Percentiles rank a stretch among this genome's conserved stretches.
Evolutionary conservation across 164 flowering plant species (phyloP).

Genomic region (Piper longum): DNA sequence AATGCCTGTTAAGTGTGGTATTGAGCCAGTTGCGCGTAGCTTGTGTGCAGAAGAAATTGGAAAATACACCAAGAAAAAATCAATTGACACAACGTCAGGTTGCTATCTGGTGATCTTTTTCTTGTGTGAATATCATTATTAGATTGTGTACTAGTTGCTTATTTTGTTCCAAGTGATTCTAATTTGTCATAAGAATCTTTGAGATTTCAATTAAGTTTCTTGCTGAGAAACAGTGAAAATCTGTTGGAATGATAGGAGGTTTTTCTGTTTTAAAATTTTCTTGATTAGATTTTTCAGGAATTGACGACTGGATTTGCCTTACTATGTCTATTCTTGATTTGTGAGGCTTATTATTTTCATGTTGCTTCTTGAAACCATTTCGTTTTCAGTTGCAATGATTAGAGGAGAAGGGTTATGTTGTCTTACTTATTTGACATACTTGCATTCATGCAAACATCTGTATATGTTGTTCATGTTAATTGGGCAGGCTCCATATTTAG

Average conservation of each 20-base stretch:
- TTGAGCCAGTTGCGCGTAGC: not conserved
- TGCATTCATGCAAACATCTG: too few relatives aligned
- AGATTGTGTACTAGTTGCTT: not conserved
- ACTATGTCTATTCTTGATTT: not conserved
- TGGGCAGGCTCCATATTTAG: not conserved
- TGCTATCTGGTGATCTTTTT: not conserved
- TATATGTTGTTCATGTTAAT: not conserved
- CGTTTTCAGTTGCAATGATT: not conserved
- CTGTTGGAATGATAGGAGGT: too few relatives aligned
- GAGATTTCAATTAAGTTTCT: too few relatives aligned
- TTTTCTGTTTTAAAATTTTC: too few relatives aligned
- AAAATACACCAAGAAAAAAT: conserved; percentile 5
- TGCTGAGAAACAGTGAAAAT: too few relatives aligned
- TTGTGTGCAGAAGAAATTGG: not conserved
- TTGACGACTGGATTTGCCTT: too few relatives aligned
- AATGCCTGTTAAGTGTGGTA: conserved; percentile 1
- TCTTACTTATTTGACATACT: not conserved
- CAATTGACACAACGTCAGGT: conserved; percentile 9
- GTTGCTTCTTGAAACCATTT: not conserved
- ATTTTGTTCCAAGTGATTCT: not conserved
- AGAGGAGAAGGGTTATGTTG: not conserved
- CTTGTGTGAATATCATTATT: not conserved
- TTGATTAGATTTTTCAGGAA: too few relatives aligned
- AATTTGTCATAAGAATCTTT: too few relatives aligned
- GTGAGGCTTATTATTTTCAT: not conserved